phyloP scores from a whole-genome alignment of 345 rosid species.

The Isatis tinctoria region DNA sequence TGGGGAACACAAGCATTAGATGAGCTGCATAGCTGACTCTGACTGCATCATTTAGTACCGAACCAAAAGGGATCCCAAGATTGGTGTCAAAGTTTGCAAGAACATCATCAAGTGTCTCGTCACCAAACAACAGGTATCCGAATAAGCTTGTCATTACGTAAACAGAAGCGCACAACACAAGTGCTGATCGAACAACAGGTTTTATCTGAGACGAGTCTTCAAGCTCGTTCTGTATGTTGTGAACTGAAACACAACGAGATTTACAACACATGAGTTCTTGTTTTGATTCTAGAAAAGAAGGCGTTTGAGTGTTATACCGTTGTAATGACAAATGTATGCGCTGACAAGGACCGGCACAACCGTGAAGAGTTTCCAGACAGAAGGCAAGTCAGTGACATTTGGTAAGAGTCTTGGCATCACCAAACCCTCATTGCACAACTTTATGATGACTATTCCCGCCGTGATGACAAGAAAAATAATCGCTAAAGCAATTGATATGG shows the following conservation, averaged over 20 bases:
- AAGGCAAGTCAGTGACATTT: constrained; percentile 55
- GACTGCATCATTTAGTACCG: constrained; percentile 70
- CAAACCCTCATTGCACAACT: constrained; percentile 55
- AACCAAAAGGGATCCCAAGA: constrained; percentile 75
- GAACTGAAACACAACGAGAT: constrained; percentile 48
- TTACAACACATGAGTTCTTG: neutral
- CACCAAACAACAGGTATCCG: constrained; percentile 86
- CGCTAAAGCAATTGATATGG: constrained; percentile 77
- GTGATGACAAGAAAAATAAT: constrained; percentile 74
- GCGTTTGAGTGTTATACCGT: constrained; percentile 42
- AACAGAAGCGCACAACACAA: constrained; percentile 64
- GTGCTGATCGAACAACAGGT: constrained; percentile 66
- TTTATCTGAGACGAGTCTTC: constrained; percentile 61
- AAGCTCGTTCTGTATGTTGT: constrained; percentile 84
- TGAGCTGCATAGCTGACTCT: constrained; percentile 86
- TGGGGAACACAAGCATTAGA: constrained; percentile 90
- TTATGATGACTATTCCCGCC: constrained; percentile 61
- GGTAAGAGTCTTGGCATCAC: constrained; percentile 85
- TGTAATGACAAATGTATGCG: constrained; percentile 84
- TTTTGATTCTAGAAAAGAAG: neutral
- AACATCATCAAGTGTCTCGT: constrained; percentile 72
- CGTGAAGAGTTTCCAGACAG: constrained; percentile 81
- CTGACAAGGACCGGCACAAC: constrained; percentile 87
- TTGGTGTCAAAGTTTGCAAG: constrained; percentile 84
- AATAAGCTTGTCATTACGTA: constrained; percentile 75